These are phyloP conservation scores for Avena insularis DNA, from an alignment of 176 grass and related monocot species.

Conservation along the genomic window DNA sequence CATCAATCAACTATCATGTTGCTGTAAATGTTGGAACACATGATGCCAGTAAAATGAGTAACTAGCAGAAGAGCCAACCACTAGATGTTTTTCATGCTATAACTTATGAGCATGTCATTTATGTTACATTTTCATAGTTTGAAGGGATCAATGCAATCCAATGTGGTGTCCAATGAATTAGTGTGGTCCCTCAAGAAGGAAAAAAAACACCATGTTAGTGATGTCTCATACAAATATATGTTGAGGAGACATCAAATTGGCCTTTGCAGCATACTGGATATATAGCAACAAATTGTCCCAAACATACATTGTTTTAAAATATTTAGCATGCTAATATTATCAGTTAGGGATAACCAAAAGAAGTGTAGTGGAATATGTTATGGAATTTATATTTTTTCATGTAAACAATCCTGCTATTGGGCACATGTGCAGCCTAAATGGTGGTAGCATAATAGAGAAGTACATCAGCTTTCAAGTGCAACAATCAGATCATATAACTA, in stretches of 20 bases:
- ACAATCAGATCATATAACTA: background rate
- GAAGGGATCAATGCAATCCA: constrained; percentile 13
- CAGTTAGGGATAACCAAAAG: background rate
- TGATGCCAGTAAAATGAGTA: background rate
- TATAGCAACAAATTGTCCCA: constrained; percentile 11
- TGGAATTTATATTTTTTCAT: background rate
- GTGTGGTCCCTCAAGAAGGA: background rate
- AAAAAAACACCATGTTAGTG: background rate
- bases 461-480: constrained; percentile 10
- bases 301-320: background rate
- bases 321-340: constrained; percentile 27
- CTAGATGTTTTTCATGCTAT: constrained; percentile 12
- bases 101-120: constrained; percentile 29
- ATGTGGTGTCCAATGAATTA: constrained; percentile 32
- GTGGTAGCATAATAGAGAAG: background rate
- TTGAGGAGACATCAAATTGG: constrained; percentile 21
- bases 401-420: background rate
- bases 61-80: constrained; percentile 16
- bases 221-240: background rate
- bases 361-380: background rate
- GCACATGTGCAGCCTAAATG: constrained; percentile 7
- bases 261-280: background rate
- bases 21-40: background rate
- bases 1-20: background rate
- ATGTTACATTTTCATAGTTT: background rate